Evolutionary conservation across 441 rosid species (phyloP), one percentile per base, ranked within the genome.

Genomic region (Francoa sonchifolia): DNA sequence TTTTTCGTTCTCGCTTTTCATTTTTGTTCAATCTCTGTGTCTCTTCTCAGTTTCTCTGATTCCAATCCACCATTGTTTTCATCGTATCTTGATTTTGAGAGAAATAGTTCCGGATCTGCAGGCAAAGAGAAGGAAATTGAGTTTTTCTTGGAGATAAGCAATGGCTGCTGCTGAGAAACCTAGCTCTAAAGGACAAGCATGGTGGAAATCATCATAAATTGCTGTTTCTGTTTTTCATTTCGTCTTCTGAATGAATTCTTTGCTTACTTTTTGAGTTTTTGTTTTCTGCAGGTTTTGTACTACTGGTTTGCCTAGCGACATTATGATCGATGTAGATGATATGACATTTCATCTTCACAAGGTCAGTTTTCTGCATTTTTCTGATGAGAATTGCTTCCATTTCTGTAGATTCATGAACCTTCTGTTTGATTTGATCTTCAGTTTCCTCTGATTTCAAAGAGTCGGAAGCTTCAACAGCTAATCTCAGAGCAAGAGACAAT

Each of bases 151-250:
- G 16, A 40, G 4, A 15, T 14, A n/a, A 18, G 33, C 39, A 43
- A 82, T 83, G 97, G 95, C 78, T 32, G 68, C 73, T 13, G 87
- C 73, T 13, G 82, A 74, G 58, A 80, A 78, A 49, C 51, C 71
- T 22, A 63, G 43, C 74, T 58, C 82, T 45, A 89, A 72, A 67
- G 87, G 84, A 22, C 95, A 85, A 77, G 98, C 95, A 60, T 89
- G 98, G 98, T 89, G 43, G 52, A 61, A 22, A 6, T 14, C 5
- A 14, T 0, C 16, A 0, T 27, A 1, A 18, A 21, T 14, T 20
- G 41, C 35, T 40, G 20, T 19, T 13, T 8, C 43, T 40, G 20
- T 23, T 52, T 33, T 0, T 31, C 11, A 12, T 33, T 8, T 13
- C 4, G 13, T 39, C 3, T 21, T 22, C 29, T 33, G 17, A 16